Evolutionary conservation across 2,329 filamentous ascomycete genomes (phyloP).

Genomic region (Apiospora phragmitis): DNA sequence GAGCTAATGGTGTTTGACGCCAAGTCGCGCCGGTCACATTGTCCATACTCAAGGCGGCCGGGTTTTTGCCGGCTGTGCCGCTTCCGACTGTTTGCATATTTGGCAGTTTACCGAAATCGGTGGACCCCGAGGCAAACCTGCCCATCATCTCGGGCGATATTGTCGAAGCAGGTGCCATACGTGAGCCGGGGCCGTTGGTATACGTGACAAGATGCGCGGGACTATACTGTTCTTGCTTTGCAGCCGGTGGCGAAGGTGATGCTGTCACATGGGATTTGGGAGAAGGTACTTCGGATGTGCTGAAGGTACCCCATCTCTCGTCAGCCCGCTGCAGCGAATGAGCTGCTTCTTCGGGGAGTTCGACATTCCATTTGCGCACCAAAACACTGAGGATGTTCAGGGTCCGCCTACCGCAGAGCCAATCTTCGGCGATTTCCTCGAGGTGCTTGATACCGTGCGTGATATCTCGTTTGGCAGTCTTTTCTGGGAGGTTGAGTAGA

Average conservation of each 20-base stretch:
- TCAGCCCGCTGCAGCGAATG: constrained; percentile 76
- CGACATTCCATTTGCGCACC: constrained; percentile 85
- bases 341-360: constrained; percentile 80
- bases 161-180: not conserved
- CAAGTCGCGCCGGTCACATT: constrained; percentile 23
- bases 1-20: constrained; percentile 26
- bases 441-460: constrained; percentile 88
- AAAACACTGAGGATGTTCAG: constrained; percentile 83
- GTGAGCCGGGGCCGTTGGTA: not conserved
- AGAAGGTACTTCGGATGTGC: constrained; percentile 60
- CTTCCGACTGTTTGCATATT: constrained; percentile 21
- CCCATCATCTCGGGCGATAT: constrained; percentile 20
- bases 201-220: not conserved
- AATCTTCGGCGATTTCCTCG: constrained; percentile 93
- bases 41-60: constrained; percentile 21
- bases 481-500: constrained; percentile 88
- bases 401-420: constrained; percentile 85
- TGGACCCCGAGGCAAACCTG: constrained; percentile 22
- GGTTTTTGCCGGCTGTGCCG: constrained; percentile 22
- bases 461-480: constrained; percentile 85
- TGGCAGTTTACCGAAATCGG: constrained; percentile 4
- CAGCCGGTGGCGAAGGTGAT: constrained; percentile 26
- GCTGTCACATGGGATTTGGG: constrained; percentile 37
- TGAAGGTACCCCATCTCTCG: constrained; percentile 74
- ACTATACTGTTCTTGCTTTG: constrained; percentile 22